Conservation (phyloP, 768 basidiomycete genomes). For the Boletus vermiculosoides region DNA sequence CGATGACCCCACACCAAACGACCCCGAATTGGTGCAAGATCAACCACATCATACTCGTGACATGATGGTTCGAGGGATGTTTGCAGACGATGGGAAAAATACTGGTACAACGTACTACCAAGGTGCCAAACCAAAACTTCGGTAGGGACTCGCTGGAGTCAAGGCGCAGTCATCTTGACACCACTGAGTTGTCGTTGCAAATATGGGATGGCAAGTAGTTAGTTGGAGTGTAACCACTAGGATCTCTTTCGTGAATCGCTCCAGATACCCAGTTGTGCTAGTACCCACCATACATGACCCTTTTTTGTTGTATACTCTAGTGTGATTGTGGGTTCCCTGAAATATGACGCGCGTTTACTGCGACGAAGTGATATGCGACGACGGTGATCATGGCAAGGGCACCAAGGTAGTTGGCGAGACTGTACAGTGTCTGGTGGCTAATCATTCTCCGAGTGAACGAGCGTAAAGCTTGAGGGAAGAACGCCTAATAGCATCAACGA, state of each 20-base stretch:
- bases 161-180: not conserved
- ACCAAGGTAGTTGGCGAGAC: constrained; percentile 80
- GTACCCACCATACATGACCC: constrained; percentile 7
- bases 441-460: constrained; percentile 56
- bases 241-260: not conserved
- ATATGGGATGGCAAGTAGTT: not conserved
- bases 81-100: constrained; percentile 12
- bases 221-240: not conserved
- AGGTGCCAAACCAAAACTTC: constrained; percentile 15
- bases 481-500: not conserved
- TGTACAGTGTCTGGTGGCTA: constrained; percentile 73
- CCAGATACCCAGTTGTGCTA: not conserved
- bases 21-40: constrained; percentile 12
- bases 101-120: constrained; percentile 14
- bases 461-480: constrained; percentile 1
- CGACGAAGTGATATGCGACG: constrained; percentile 86
- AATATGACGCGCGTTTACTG: constrained; percentile 69
- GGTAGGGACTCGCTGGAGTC: not conserved
- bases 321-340: constrained; percentile 21
- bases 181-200: not conserved
- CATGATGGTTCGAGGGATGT: constrained; percentile 17
- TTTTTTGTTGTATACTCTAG: not conserved
- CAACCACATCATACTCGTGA: constrained; percentile 12
- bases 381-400: constrained; percentile 84
- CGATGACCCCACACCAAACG: not conserved